phyloP scores from a whole-genome alignment of 441 rosid species.

The Populus hybrid region DNA sequence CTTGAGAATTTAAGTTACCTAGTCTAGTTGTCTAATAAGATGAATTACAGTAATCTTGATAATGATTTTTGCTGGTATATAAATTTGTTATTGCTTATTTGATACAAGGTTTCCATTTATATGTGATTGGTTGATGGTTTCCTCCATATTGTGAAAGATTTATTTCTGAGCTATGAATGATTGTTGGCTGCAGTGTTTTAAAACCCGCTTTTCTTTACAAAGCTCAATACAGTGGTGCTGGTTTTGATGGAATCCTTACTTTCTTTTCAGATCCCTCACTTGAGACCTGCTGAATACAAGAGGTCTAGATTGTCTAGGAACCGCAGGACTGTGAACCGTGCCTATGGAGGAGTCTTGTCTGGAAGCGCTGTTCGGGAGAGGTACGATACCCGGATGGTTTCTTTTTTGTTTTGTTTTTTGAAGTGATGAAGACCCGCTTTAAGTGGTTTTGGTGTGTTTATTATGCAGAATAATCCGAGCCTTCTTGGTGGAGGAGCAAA shows the following conservation, averaged over 20 bases:
- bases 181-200: not conserved
- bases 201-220: not conserved
- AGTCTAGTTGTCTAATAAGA: not conserved
- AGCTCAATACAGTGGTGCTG: not conserved
- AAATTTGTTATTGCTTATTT: not conserved
- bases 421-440: not conserved
- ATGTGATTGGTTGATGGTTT: not conserved
- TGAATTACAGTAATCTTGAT: not conserved
- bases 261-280: conserved; percentile 44
- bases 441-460: conserved; percentile 12
- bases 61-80: not conserved
- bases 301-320: conserved; percentile 53
- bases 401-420: not conserved
- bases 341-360: conserved; percentile 60
- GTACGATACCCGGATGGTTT: not conserved
- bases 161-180: not conserved
- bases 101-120: not conserved
- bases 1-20: not conserved
- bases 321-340: conserved; percentile 52
- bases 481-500: conserved; percentile 62
- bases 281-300: conserved; percentile 60
- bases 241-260: not conserved
- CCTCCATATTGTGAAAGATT: not conserved
- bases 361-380: conserved; percentile 55
- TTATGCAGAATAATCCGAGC: conserved; percentile 51